phyloP scores from a whole-genome alignment of 352 stramenopile genomes.

The Blastocystis sp. region DNA sequence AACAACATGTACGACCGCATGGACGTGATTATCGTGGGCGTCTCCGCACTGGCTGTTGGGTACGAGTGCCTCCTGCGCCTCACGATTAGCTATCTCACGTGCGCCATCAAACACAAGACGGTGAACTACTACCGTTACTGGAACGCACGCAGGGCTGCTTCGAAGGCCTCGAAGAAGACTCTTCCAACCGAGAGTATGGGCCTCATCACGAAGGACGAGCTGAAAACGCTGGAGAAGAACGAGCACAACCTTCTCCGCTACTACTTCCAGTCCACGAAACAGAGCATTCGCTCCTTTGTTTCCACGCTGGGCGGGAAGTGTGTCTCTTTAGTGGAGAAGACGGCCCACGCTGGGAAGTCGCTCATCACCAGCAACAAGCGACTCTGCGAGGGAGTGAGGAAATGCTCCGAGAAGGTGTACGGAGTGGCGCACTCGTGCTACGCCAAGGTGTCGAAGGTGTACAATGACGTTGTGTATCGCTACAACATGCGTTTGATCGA shows the following conservation, averaged over 20 bases:
- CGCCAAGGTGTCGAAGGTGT: not conserved
- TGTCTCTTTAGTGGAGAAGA: not conserved
- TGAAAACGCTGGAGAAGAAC: constrained; percentile 24
- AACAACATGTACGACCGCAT: constrained; percentile 46
- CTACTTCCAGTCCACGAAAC: constrained; percentile 1
- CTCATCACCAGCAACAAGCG: not conserved
- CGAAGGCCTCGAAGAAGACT: not conserved
- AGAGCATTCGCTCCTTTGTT: constrained; percentile 2
- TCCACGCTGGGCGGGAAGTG: not conserved
- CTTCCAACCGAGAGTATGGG: not conserved
- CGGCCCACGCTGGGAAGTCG: not conserved
- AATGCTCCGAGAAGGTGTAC: not conserved
- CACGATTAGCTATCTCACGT: not conserved
- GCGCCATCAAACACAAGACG: constrained; percentile 31
- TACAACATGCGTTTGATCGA: constrained; percentile 36
- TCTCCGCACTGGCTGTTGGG: constrained; percentile 5
- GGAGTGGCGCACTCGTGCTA: not conserved
- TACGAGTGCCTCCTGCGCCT: not conserved
- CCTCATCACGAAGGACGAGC: constrained; percentile 18
- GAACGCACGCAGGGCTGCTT: constrained; percentile 4
- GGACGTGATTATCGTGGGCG: constrained; percentile 34
- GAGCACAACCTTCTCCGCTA: constrained; percentile 24
- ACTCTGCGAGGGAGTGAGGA: not conserved
- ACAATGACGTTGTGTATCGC: not conserved
- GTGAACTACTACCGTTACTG: constrained; percentile 50